Conservation (phyloP, 192 early-diverging fungal species). For the Umbelopsis sp. region DNA sequence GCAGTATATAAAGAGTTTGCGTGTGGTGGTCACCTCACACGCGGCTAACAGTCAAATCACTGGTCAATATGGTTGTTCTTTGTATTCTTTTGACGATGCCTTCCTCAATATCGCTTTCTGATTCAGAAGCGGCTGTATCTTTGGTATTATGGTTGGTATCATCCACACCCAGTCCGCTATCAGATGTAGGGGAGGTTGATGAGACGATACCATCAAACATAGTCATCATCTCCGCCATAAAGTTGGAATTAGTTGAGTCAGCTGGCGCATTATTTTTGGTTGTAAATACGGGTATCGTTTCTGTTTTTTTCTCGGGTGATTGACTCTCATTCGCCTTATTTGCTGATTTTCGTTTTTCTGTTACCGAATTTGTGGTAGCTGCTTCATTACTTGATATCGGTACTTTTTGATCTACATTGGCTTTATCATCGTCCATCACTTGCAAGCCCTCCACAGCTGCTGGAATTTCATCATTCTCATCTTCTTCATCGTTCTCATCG, state of each 20-base stretch:
- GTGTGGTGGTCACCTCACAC: neutral
- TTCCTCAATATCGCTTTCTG: constrained; percentile 17
- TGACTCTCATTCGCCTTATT: neutral
- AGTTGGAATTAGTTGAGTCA: neutral
- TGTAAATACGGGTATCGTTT: constrained; percentile 5
- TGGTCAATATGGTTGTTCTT: constrained; percentile 4
- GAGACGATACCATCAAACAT: constrained; percentile 15
- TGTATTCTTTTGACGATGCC: constrained; percentile 12
- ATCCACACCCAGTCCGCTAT: constrained; percentile 6
- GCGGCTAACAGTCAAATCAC: constrained; percentile 12
- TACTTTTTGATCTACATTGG: no score
- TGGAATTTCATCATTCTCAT: neutral
- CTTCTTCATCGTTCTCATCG: neutral
- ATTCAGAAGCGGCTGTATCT: neutral
- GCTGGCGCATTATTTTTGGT: constrained; percentile 1
- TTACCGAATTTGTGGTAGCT: neutral
- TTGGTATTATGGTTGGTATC: neutral
- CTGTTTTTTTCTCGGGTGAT: neutral
- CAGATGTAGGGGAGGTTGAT: constrained; percentile 5
- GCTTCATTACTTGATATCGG: neutral
- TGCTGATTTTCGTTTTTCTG: no score
- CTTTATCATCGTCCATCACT: neutral
- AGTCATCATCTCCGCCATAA: constrained; percentile 5
- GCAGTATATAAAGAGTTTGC: neutral
- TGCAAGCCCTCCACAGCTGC: neutral